Percentiles rank a stretch among this genome's conserved stretches.
Evolutionary conservation across 805 yeast species (phyloP).

Genomic region (Lipomyces sp.): DNA sequence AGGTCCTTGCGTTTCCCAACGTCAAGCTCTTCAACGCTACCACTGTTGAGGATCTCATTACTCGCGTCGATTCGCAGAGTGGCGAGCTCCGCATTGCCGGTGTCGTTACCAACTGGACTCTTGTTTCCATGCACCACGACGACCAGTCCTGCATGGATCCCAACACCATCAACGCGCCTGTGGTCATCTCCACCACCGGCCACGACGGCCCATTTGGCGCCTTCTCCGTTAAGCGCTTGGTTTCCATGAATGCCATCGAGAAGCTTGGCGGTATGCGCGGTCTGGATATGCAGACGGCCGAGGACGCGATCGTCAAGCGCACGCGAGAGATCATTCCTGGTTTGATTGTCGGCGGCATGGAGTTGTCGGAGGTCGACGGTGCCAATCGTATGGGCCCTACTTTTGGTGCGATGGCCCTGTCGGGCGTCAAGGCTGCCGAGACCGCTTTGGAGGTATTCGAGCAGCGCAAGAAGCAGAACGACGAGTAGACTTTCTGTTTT

Average conservation of each 20-base stretch:
- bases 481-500: conserved; percentile 1
- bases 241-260: conserved; percentile 41
- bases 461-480: conserved; percentile 32
- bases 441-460: conserved; percentile 31
- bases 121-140: conserved; percentile 71
- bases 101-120: conserved; percentile 80
- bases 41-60: conserved; percentile 74
- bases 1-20: conserved; percentile 67
- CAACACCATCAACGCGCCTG: conserved; percentile 63
- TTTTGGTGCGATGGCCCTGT: conserved; percentile 75
- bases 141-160: conserved; percentile 82
- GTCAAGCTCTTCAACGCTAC: conserved; percentile 77
- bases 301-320: conserved; percentile 68
- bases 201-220: conserved; percentile 86
- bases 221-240: conserved; percentile 68
- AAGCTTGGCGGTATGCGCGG: conserved; percentile 71
- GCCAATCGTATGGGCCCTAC: conserved; percentile 83
- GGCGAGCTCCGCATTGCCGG: conserved; percentile 69
- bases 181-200: conserved; percentile 70
- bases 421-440: conserved; percentile 79
- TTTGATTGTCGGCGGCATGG: conserved; percentile 70
- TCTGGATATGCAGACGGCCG: conserved; percentile 73
- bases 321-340: conserved; percentile 67
- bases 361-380: conserved; percentile 72
- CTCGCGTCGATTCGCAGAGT: conserved; percentile 55